Evolutionary conservation across 1,284 basidiomycete genomes (phyloP).

Genomic region (Cryptococcus sp.): DNA sequence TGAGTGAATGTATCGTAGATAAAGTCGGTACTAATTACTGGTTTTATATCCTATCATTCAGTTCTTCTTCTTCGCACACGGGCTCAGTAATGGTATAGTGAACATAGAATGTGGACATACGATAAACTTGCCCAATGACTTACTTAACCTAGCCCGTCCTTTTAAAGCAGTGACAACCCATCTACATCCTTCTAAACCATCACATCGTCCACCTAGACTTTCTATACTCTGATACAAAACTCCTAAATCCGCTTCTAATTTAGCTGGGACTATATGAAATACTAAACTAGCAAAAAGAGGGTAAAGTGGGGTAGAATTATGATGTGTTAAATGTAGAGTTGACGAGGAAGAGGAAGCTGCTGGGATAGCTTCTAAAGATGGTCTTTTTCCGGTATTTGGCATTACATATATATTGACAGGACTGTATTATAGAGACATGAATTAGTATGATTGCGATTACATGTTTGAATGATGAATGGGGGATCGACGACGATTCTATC

Average conservation of each 20-base stretch:
- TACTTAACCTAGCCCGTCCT: constrained; percentile 34
- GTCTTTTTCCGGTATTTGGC: constrained; percentile 1
- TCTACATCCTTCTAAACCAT: constrained; percentile 18
- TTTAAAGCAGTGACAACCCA: constrained; percentile 37
- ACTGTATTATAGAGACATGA: too few species aligned
- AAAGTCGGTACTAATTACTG: constrained; percentile 27
- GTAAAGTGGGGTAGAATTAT: constrained; percentile 9
- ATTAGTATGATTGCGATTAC: too few species aligned
- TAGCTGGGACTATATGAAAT: constrained; percentile 42
- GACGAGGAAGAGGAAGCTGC: constrained; percentile 20
- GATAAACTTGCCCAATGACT: constrained; percentile 25
- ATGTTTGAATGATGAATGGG: too few species aligned
- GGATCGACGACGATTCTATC: too few species aligned
- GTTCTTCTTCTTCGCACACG: too few species aligned
- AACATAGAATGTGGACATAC: constrained; percentile 6
- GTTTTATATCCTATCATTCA: constrained; percentile 18
- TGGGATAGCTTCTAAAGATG: constrained; percentile 13
- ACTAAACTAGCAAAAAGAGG: constrained; percentile 38
- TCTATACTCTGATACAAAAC: constrained; percentile 28
- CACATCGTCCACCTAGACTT: constrained; percentile 38
- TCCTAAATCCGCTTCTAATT: constrained; percentile 49
- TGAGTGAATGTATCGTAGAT: constrained; percentile 26
- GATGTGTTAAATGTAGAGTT: constrained; percentile 1
- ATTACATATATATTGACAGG: too few species aligned
- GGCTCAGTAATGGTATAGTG: neutral